Evolutionary conservation across 495 filamentous ascomycete species (phyloP), one percentile per base, ranked within the genome.

Genomic region (Penicillium ochrochloron): DNA sequence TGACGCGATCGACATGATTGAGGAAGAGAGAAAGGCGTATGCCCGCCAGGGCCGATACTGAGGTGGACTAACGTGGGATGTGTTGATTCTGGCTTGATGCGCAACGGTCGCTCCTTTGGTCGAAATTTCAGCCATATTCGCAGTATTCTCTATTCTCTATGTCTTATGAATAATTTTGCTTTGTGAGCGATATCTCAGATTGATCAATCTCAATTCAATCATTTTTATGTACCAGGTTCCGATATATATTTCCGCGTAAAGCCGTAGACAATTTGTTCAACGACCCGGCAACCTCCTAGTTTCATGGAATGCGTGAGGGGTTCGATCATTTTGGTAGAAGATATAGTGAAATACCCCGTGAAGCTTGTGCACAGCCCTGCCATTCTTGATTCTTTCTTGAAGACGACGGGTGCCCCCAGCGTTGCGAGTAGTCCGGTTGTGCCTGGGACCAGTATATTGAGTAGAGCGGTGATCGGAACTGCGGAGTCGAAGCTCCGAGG

Each of bases 1-100:
- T 12, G 78, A 82, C 64, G 84, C 84, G 17, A 81, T 86, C 67
- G 84, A 85, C 37, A 82, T 86, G 76, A 83, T 86, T 70, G 83
- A 85, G 55, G 84, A 86, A 42, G 84, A 86, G 64, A 77, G 78
- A 41, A 76, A 76, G 66, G 81, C 73, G 2, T 86, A 84, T 72
- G 76, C 75, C 33, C 66, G 78, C 33, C 71, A 70, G 19, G 50
- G 61, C 54, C 62, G 58, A 10, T 25, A 59, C 5, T 71, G 39
- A 65, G 33, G 56, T 64, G 19, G 33, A 59, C 60, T 39, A 33
- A 39, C 31, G 19, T 31, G 19, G 51, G 23, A 59, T 60, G 37
- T 34, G 59, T 57, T 68, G 17, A 39, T 55, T 46, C n/a, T 9
- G 48, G 37, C 33, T 23, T 64, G 42, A 57, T 31, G 2, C 48